Evolutionary conservation across 1,284 basidiomycete species (phyloP).

Genomic region (Ceratobasidium sp.): DNA sequence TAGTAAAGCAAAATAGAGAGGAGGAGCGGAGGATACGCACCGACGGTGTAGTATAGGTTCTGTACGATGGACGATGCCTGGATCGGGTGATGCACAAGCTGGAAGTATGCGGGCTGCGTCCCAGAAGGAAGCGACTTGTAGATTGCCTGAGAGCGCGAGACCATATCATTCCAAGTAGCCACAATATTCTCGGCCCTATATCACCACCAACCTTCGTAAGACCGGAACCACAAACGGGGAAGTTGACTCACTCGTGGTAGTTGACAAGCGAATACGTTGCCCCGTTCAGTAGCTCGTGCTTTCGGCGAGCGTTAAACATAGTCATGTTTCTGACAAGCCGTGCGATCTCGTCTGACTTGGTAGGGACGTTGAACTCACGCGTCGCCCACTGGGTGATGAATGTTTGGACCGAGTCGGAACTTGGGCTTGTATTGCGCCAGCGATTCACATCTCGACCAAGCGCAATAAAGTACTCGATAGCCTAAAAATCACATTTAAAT

Average conservation of each 20-base stretch:
- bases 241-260: slow-evolving; percentile 72
- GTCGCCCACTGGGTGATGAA: slow-evolving; percentile 73
- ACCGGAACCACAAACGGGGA: slow-evolving; percentile 1
- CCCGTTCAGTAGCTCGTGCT: slow-evolving; percentile 74
- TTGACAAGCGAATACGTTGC: slow-evolving; percentile 74
- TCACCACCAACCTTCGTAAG: background rate
- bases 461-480: slow-evolving; percentile 76
- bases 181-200: slow-evolving; percentile 69
- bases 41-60: slow-evolving; percentile 69
- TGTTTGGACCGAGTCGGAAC: slow-evolving; percentile 64
- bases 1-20: background rate
- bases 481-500: slow-evolving; percentile 49
- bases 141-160: slow-evolving; percentile 66
- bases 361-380: slow-evolving; percentile 71
- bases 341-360: slow-evolving; percentile 62
- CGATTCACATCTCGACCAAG: slow-evolving; percentile 67
- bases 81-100: slow-evolving; percentile 75
- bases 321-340: slow-evolving; percentile 72
- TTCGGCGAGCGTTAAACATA: slow-evolving; percentile 71
- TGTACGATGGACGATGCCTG: slow-evolving; percentile 70
- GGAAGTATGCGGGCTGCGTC: slow-evolving; percentile 72
- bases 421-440: slow-evolving; percentile 60
- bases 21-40: slow-evolving; percentile 50
- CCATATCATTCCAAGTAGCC: slow-evolving; percentile 64
- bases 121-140: slow-evolving; percentile 65